A percentile compares a stretch with the other conserved stretches of the same genome.
These are phyloP conservation scores for Plectosphaerella cucumerina DNA, from an alignment of 2,329 filamentous ascomycete genomes.

Conservation along the genomic window DNA sequence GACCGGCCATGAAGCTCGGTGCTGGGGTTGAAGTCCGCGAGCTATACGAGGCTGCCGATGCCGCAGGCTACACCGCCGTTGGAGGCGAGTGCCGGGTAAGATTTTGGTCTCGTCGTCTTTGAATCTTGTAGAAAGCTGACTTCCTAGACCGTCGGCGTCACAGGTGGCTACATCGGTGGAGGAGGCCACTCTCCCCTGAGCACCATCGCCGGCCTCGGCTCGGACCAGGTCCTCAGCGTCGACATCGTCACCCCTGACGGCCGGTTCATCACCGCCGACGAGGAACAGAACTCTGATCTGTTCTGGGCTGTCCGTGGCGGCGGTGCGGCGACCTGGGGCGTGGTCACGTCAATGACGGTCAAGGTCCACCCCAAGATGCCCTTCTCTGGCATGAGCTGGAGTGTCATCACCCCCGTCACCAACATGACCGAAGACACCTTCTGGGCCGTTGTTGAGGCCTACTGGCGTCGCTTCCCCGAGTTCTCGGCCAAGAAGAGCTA, in stretches of 20 bases:
- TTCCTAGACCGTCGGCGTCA: slow-evolving; percentile 18
- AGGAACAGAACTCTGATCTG: slow-evolving; percentile 37
- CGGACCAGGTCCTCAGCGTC: slow-evolving; percentile 47
- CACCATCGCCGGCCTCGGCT: slow-evolving; percentile 34
- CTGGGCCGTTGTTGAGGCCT: slow-evolving; percentile 25
- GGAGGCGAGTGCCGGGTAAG: slow-evolving; percentile 43
- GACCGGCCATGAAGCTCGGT: slow-evolving; percentile 50
- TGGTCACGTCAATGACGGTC: slow-evolving; percentile 34
- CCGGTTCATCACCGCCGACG: slow-evolving; percentile 32
- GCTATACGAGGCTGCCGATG: slow-evolving; percentile 44
- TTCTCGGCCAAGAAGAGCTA: slow-evolving; percentile 22
- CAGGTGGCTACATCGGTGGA: slow-evolving; percentile 24
- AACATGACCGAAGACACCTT: slow-evolving; percentile 26
- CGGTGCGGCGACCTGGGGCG: slow-evolving; percentile 38
- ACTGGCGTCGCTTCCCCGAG: slow-evolving; percentile 24
- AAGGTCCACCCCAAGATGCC: slow-evolving; percentile 26
- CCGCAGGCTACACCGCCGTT: slow-evolving; percentile 42
- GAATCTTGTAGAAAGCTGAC: neutral
- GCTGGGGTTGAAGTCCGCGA: slow-evolving; percentile 50
- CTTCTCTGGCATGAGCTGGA: slow-evolving; percentile 25
- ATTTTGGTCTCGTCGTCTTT: slow-evolving; percentile 1
- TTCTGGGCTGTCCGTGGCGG: slow-evolving; percentile 47
- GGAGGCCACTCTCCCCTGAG: slow-evolving; percentile 47
- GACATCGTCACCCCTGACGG: slow-evolving; percentile 43
- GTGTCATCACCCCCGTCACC: slow-evolving; percentile 18